These are phyloP conservation scores for Benincasa hispida DNA, from an alignment of 306 rosid species.

Conservation along the genomic window DNA sequence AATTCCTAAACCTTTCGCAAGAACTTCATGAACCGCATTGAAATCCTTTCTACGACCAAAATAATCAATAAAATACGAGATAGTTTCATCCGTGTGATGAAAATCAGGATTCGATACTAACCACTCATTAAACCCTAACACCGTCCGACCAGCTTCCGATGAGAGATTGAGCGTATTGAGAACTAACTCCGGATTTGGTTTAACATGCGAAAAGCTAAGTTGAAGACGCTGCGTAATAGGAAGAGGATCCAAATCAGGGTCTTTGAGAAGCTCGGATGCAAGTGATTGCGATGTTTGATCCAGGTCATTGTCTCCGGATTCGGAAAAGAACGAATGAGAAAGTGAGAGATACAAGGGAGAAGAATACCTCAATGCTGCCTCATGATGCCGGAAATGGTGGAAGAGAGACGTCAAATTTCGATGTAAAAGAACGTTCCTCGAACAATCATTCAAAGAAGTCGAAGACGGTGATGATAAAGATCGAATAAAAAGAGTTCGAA, in stretches of 20 bases:
- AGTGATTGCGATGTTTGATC: slow-evolving; percentile 38
- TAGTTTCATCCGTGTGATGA: slow-evolving; percentile 43
- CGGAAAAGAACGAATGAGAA: slow-evolving; percentile 28
- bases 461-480: slow-evolving; percentile 21
- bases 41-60: slow-evolving; percentile 73
- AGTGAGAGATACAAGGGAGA: slow-evolving; percentile 11
- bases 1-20: slow-evolving; percentile 10
- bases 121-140: slow-evolving; percentile 50
- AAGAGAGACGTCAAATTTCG: slow-evolving; percentile 10
- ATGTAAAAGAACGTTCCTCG: not conserved
- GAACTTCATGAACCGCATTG: slow-evolving; percentile 50
- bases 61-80: slow-evolving; percentile 48
- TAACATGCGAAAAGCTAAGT: slow-evolving; percentile 54
- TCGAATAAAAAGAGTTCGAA: slow-evolving; percentile 40
- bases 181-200: slow-evolving; percentile 31
- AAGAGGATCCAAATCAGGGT: slow-evolving; percentile 29
- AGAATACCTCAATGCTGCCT: slow-evolving; percentile 6
- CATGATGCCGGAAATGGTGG: slow-evolving; percentile 19
- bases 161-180: slow-evolving; percentile 42
- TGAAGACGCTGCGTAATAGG: slow-evolving; percentile 46
- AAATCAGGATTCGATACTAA: slow-evolving; percentile 39
- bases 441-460: not conserved
- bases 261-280: slow-evolving; percentile 44
- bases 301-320: slow-evolving; percentile 7
- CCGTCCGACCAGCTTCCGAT: slow-evolving; percentile 50